Evolutionary conservation across 768 basidiomycete genomes (phyloP).

Genomic region (Lentinula boryana): DNA sequence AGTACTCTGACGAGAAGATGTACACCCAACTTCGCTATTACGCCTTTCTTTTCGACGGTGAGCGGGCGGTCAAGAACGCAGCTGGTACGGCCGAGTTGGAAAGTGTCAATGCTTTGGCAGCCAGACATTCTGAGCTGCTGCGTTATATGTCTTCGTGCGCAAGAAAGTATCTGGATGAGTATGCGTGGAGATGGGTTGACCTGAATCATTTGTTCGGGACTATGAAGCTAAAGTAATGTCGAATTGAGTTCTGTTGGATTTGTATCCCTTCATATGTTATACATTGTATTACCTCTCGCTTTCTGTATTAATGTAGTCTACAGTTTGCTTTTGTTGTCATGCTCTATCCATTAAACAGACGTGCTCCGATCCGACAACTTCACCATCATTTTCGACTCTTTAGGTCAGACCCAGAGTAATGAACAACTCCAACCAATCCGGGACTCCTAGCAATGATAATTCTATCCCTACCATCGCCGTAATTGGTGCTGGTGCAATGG

Average conservation of each 20-base stretch:
- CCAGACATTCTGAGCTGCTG: conserved; percentile 47
- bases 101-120: conserved; percentile 43
- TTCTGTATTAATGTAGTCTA: not conserved
- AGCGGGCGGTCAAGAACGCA: conserved; percentile 51
- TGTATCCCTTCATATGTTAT: too few species aligned
- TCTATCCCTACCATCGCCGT: conserved; percentile 6
- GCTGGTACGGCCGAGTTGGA: conserved; percentile 45
- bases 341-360: not conserved
- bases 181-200: conserved; percentile 88
- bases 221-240: conserved; percentile 36
- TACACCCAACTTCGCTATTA: conserved; percentile 92
- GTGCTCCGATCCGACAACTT: too few species aligned
- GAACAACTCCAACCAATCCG: not conserved
- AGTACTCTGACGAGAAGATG: conserved; percentile 82
- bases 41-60: conserved; percentile 66
- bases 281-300: not conserved
- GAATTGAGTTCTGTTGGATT: not conserved
- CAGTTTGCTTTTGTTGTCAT: not conserved
- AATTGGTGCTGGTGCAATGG: conserved; percentile 13
- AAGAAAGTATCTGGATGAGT: conserved; percentile 78
- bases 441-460: not conserved
- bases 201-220: conserved; percentile 75
- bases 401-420: not conserved
- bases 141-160: conserved; percentile 49
- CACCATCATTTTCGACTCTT: too few species aligned